Evolutionary conservation across 345 rosid species (phyloP), one percentile per base, ranked within the genome.

Genomic region (Eucalyptus microcorys): DNA sequence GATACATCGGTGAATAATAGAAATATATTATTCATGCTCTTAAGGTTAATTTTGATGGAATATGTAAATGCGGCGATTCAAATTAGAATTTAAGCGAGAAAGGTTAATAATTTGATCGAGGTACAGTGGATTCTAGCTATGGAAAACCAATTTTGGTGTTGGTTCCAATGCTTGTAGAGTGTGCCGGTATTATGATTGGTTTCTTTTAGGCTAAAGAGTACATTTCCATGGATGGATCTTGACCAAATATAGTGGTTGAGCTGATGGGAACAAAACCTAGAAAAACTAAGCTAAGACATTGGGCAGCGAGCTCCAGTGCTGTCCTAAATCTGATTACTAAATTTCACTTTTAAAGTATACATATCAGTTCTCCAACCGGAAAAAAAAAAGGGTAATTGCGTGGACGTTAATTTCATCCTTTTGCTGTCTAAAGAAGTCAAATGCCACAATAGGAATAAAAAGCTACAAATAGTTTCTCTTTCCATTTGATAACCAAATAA

Each of bases 71-170:
- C 13, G 14, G 47, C 24, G 8, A 40, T 76, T 21, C 30, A 3
- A 76, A 76, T 24, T 24, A 40, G 13, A 76, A 10, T 76, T 76
- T 40, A 40, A 40, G 47, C 8, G 8, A 76, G 84, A 76, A 11
- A 76, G 47, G 87, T 86, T 83, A 48, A 86, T 87, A 91, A 88
- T 88, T 87, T 92, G 53, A 68, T 89, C 87, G 86, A 81, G 89
- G 90, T 87, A 88, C 80, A 49, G 90, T 32, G 10, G 27, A 50
- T 86, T 13, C 15, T 86, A 50, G 64, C 42, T 11, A 34, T 45
- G 13, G 42, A 21, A 52, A 50, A 45, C 87, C 55, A 50, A n/a
- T 27, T 32, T 50, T 27, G 7, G 86, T 45, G 52, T 48, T 85
- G 55, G 53, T 48, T 76, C 84, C 84, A 21, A 76, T 22, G 47